Base-by-base conservation (phyloP, 31 red algal species). In the Porphyra umbilicalis region DNA sequence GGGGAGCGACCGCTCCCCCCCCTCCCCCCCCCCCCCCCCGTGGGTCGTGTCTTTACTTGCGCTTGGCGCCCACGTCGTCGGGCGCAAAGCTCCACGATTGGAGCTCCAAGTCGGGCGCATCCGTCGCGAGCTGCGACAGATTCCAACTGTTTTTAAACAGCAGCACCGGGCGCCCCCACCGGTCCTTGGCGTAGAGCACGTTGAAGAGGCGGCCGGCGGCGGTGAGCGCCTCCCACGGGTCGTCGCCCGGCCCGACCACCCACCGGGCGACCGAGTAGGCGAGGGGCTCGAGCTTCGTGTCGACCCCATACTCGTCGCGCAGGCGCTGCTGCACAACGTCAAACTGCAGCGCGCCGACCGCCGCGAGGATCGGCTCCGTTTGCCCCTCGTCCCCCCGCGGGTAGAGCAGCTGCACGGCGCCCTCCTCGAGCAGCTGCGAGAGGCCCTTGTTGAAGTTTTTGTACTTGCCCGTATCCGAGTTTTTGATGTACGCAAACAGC, bases 291-390 rank as follows among this genome's bases (percentile, higher is more conserved):
- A 96, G 75, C 9, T 39, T 32, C 33, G 83, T 88, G 14, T 96
- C 94, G 18, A 96, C 94, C 31, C 89, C 86, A 85, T 96, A 96
- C 77, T 96, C 94, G 79, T 92, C 90, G 33, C 88, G 79, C 36
- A 96, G 90, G 30, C 94, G 83, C 36, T 85, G 36, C 76, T 92
- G 90, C 30, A 96, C 87, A 11, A 96, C 94, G 57, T 96, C 94
- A 85, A 92, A 96, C 82, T 96, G 94, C 79, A 96, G 81, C 79
- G 88, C 89, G 34, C 94, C 94, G 30, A 96, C 94, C 32, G 94
- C 94, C 20, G 90, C 94, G 71, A 96, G 44, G 38, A 96, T 87
- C 15, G 90, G 90, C 34, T 85, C 78, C 32, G 85, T 89, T 76
- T 90, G 85, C 4, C 90, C 94, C 29, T 95, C 75, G 71, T 92